phyloP scores from a whole-genome alignment of 2,329 filamentous ascomycete genomes.

The Penicillium sp. region DNA sequence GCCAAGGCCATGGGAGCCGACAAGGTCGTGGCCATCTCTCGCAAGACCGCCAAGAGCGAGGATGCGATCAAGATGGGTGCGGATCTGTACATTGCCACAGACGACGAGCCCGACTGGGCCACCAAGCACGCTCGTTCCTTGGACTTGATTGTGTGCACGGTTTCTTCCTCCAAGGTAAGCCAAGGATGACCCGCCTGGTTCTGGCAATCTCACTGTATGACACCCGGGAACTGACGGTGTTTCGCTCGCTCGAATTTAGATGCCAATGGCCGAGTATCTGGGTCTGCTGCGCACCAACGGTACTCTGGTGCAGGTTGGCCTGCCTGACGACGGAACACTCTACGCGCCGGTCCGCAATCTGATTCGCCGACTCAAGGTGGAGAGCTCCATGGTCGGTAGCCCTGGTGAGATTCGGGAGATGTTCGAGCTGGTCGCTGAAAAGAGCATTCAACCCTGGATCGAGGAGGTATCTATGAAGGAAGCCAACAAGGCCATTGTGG shows the following conservation, averaged over 20 bases:
- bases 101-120: conserved; percentile 51
- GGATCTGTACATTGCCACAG: conserved; percentile 51
- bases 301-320: conserved; percentile 59
- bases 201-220: too few relatives aligned
- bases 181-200: not conserved
- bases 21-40: conserved; percentile 52
- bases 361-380: conserved; percentile 49
- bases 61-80: conserved; percentile 54
- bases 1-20: conserved; percentile 67
- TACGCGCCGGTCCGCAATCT: conserved; percentile 52
- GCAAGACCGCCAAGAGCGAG: conserved; percentile 45
- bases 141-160: conserved; percentile 53
- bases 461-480: conserved; percentile 40
- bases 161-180: conserved; percentile 46
- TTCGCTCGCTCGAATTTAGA: conserved; percentile 27
- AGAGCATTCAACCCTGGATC: conserved; percentile 39
- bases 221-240: too few relatives aligned
- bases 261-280: conserved; percentile 60
- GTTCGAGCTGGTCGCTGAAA: conserved; percentile 39
- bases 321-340: conserved; percentile 54
- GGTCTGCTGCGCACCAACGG: conserved; percentile 54
- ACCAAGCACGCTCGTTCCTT: conserved; percentile 44
- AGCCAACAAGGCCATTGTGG: conserved; percentile 39
- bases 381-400: conserved; percentile 42
- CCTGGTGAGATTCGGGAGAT: conserved; percentile 41